Evolutionary conservation across 257 asterid species (phyloP).

Genomic region (Fraxinus americana): DNA sequence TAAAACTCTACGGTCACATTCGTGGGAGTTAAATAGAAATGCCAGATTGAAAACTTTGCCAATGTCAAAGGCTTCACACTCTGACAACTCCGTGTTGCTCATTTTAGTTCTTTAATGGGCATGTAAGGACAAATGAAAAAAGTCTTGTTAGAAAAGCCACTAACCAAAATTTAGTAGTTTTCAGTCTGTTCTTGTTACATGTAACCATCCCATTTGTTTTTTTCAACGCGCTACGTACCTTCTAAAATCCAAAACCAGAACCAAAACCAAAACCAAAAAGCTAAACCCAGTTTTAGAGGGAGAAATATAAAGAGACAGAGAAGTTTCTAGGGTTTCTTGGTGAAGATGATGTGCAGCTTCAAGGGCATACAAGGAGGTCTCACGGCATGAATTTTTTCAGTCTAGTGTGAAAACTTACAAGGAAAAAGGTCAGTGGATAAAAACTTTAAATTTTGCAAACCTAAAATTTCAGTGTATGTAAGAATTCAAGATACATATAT

Average conservation of each 20-base stretch:
- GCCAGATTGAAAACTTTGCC: constrained; percentile 18
- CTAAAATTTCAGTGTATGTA: constrained; percentile 1
- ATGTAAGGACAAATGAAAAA: constrained; percentile 38
- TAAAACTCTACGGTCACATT: constrained; percentile 31
- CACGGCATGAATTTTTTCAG: constrained; percentile 14
- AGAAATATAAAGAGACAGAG: background rate
- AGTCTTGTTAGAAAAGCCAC: constrained; percentile 35
- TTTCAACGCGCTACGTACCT: constrained; percentile 45
- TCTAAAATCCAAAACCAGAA: constrained; percentile 18
- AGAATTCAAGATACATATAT: too few species aligned
- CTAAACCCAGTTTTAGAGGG: constrained; percentile 18
- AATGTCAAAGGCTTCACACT: constrained; percentile 40
- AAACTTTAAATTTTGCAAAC: background rate
- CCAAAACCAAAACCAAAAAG: constrained; percentile 16
- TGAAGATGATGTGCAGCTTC: constrained; percentile 27
- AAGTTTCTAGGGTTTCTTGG: constrained; percentile 41
- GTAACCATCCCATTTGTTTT: constrained; percentile 40
- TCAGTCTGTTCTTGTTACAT: constrained; percentile 28
- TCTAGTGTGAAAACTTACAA: background rate
- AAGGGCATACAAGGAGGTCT: constrained; percentile 1
- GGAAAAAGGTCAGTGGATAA: constrained; percentile 25
- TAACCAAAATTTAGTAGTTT: constrained; percentile 26
- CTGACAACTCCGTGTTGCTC: constrained; percentile 29
- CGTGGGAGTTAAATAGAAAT: constrained; percentile 33
- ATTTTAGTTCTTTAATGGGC: constrained; percentile 32